phyloP scores from a whole-genome alignment of 2,329 filamentous ascomycete genomes.

The Cryoendolithus antarcticus region DNA sequence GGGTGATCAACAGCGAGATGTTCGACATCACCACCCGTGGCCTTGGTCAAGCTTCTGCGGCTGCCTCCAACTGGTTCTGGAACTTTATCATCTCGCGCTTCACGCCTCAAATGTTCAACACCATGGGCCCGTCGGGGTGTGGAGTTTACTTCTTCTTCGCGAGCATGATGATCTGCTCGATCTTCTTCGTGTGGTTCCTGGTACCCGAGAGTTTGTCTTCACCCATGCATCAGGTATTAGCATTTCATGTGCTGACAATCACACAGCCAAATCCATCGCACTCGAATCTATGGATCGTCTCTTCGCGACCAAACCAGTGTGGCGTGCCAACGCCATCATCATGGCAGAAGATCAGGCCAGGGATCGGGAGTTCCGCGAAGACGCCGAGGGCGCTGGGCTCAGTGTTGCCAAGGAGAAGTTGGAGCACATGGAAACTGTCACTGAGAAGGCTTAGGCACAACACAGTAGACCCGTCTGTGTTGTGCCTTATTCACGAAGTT shows the following conservation, averaged over 20 bases:
- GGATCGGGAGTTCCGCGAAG: constrained; percentile 31
- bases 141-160: constrained; percentile 26
- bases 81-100: constrained; percentile 25
- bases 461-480: too few species aligned
- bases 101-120: constrained; percentile 25
- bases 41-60: constrained; percentile 24
- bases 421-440: constrained; percentile 16
- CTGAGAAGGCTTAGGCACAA: too few species aligned
- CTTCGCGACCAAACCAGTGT: constrained; percentile 31
- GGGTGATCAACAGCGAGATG: constrained; percentile 36
- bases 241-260: too few species aligned
- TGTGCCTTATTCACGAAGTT: too few species aligned
- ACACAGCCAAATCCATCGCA: constrained; percentile 3
- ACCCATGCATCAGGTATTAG: too few species aligned
- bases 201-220: constrained; percentile 1
- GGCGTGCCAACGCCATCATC: constrained; percentile 28
- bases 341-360: constrained; percentile 9
- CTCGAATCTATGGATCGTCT: constrained; percentile 6
- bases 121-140: constrained; percentile 16
- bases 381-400: constrained; percentile 25
- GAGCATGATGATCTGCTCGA: constrained; percentile 1
- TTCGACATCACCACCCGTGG: constrained; percentile 29
- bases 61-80: constrained; percentile 23
- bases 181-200: constrained; percentile 5
- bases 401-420: constrained; percentile 26